A percentile compares a stretch with the other conserved stretches of the same genome.
Conservation (phyloP, 345 rosid species). For the Geranium rotundifolium region DNA sequence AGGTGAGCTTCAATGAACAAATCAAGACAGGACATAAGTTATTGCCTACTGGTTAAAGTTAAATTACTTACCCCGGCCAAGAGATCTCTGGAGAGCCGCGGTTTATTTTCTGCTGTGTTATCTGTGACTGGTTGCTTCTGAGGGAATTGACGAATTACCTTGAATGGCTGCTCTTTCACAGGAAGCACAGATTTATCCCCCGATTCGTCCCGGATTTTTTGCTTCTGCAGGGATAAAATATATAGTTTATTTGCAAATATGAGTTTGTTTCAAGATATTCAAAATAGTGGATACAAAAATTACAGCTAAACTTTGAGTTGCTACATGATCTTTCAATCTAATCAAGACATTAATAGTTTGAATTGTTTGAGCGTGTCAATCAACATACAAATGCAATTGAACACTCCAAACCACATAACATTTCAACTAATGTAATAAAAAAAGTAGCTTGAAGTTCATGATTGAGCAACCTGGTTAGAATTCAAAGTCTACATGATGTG, state of each 20-base stretch:
- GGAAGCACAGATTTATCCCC: constrained; percentile 21
- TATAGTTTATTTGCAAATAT: not conserved
- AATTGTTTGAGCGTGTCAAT: not conserved
- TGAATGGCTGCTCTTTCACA: constrained; percentile 20
- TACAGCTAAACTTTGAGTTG: not conserved
- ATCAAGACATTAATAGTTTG: not conserved
- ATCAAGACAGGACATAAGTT: not conserved
- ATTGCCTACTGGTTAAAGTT: not conserved
- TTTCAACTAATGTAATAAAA: too few species aligned
- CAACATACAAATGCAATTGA: not conserved
- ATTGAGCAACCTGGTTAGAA: not conserved
- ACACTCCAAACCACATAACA: too few species aligned
- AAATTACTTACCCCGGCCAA: constrained; percentile 50
- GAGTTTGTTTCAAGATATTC: not conserved
- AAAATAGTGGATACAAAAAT: not conserved
- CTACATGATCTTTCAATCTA: not conserved
- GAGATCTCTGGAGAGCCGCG: constrained; percentile 53
- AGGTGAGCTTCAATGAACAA: not conserved
- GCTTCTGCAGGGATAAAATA: constrained; percentile 47
- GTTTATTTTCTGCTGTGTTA: constrained; percentile 34
- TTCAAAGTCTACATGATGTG: not conserved
- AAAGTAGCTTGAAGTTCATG: not conserved
- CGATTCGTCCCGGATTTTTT: constrained; percentile 39
- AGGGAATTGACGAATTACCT: constrained; percentile 45
- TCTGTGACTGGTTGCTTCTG: constrained; percentile 58